A percentile compares a stretch with the other conserved stretches of the same genome.
phyloP scores from a whole-genome alignment of 139 green algal species.

The Chlorella sorokiniana region DNA sequence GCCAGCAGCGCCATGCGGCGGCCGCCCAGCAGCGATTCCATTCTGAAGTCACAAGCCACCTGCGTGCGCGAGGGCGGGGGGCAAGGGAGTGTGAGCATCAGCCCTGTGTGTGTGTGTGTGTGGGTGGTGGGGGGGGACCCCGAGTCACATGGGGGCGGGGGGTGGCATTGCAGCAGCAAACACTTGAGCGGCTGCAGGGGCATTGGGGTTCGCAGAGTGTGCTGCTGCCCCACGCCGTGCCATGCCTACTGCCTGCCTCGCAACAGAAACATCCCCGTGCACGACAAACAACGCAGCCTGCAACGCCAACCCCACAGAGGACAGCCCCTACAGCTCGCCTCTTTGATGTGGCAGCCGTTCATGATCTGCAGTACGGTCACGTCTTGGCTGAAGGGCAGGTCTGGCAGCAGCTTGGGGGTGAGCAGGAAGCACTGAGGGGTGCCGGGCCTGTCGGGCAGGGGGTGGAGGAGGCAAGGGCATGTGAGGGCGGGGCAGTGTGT shows the following conservation, averaged over 20 bases:
- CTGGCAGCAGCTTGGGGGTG: slow-evolving; percentile 96
- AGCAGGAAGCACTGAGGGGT: slow-evolving; percentile 95
- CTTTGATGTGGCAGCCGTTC: slow-evolving; percentile 68
- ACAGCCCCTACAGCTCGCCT: slow-evolving; percentile 3
- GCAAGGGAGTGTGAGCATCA: no score
- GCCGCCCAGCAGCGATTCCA: slow-evolving; percentile 24
- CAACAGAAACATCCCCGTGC: not conserved
- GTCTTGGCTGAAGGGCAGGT: slow-evolving; percentile 78
- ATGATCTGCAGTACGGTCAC: slow-evolving; percentile 84
- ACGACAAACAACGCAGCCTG: not conserved
- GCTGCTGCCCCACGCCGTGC: no score
- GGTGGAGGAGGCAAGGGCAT: no score
- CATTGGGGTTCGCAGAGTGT: not conserved
- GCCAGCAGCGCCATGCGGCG: slow-evolving; percentile 16
- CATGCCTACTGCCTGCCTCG: not conserved
- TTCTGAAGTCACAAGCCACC: slow-evolving; percentile 1
- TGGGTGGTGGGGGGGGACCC: no score
- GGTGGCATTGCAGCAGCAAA: no score
- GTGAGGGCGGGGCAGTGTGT: no score
- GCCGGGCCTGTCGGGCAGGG: slow-evolving; percentile 27
- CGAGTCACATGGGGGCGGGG: no score
- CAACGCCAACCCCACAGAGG: not conserved
- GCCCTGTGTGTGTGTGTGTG: no score
- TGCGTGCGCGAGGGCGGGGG: no score
- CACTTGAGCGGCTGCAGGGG: no score